These are phyloP conservation scores for Tagetes patula DNA, from an alignment of 129 eudicot genomes.

Conservation along the genomic window DNA sequence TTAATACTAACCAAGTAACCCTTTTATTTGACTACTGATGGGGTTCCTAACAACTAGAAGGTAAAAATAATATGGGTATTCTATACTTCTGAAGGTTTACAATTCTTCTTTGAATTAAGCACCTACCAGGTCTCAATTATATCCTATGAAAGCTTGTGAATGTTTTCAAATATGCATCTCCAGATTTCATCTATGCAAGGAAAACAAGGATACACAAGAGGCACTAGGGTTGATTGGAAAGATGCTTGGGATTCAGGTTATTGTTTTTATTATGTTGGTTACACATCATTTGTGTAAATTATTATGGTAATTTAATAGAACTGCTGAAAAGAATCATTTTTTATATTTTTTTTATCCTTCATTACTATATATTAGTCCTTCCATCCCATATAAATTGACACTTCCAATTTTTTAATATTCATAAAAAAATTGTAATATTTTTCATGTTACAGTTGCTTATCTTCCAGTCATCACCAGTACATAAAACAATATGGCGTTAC, in stretches of 20 bases:
- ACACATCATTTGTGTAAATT: neutral
- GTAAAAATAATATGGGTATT: conserved; percentile 1
- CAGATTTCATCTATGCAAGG: conserved; percentile 97
- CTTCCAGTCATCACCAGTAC: neutral
- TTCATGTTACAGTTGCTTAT: conserved; percentile 1
- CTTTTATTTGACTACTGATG: conserved; percentile 7
- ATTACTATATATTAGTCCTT: conserved; percentile 8
- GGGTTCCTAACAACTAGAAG: conserved; percentile 18
- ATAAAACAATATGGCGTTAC: conserved; percentile 2
- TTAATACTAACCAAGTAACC: conserved; percentile 5
- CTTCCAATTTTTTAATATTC: neutral
- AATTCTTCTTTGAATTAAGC: conserved; percentile 15
- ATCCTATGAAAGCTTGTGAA: neutral
- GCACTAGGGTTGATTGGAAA: conserved; percentile 83
- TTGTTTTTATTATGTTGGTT: conserved; percentile 12
- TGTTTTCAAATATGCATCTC: conserved; percentile 9
- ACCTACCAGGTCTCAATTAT: conserved; percentile 2
- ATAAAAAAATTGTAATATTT: neutral
- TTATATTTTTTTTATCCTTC: neutral
- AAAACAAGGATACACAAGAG: conserved; percentile 99
- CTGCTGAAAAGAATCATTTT: conserved; percentile 7
- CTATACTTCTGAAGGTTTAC: conserved; percentile 16
- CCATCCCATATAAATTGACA: conserved; percentile 2
- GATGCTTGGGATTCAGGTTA: conserved; percentile 98
- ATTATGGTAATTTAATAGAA: neutral